Evolutionary conservation across 768 basidiomycete genomes (phyloP).

Genomic region (Sarcodon sp.): DNA sequence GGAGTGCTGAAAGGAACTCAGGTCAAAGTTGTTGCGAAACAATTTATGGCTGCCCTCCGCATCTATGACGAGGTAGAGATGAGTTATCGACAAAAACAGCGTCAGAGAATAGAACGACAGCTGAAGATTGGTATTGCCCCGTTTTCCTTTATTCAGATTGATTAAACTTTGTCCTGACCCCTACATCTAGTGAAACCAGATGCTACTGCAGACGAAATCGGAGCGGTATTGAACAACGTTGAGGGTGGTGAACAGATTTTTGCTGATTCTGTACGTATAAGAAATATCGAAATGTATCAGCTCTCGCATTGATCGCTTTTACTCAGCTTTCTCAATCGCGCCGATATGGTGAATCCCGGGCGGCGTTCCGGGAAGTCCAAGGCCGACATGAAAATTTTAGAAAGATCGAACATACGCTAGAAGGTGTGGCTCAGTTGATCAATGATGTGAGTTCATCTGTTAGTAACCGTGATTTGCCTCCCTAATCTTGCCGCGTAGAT

Average conservation of each 20-base stretch:
- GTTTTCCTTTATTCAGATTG: not conserved
- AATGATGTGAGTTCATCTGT: slow-evolving; percentile 42
- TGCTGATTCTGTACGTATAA: slow-evolving; percentile 60
- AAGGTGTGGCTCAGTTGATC: slow-evolving; percentile 84
- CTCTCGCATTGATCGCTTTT: not conserved
- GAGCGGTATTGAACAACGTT: slow-evolving; percentile 78
- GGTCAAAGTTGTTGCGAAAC: not conserved
- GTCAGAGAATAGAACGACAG: slow-evolving; percentile 74
- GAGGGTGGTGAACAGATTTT: slow-evolving; percentile 69
- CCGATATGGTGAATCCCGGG: slow-evolving; percentile 72
- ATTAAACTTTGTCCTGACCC: not conserved
- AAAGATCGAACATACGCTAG: slow-evolving; percentile 76
- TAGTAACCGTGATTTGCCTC: not conserved
- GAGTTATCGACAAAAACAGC: slow-evolving; percentile 66
- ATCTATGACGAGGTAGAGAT: slow-evolving; percentile 76
- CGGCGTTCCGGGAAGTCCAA: slow-evolving; percentile 81
- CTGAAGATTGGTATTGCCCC: slow-evolving; percentile 61
- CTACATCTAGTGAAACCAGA: slow-evolving; percentile 68
- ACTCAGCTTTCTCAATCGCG: slow-evolving; percentile 59
- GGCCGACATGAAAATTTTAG: slow-evolving; percentile 77
- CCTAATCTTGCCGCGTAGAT: slow-evolving; percentile 33
- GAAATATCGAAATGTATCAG: not conserved
- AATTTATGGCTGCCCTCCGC: slow-evolving; percentile 81
- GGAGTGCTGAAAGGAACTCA: slow-evolving; percentile 44
- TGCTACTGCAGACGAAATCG: slow-evolving; percentile 81